phyloP scores from a whole-genome alignment of 495 filamentous ascomycete genomes.

The Hypoxylon trugodes region DNA sequence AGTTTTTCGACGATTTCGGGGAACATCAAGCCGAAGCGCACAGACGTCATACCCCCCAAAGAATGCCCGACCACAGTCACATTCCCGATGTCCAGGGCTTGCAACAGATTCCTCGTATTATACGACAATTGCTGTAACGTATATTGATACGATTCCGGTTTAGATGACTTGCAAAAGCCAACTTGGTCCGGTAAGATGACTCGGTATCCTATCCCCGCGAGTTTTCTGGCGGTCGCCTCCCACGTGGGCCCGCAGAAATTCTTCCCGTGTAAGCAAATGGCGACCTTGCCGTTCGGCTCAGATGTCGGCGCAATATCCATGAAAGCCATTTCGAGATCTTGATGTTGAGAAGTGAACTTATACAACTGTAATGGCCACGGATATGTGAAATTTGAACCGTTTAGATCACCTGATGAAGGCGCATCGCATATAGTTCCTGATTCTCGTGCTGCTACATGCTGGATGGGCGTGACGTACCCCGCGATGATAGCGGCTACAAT shows the following conservation, averaged over 20 bases:
- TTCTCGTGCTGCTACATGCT: slow-evolving; percentile 17
- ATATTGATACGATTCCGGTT: slow-evolving; percentile 55
- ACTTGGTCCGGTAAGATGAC: slow-evolving; percentile 57
- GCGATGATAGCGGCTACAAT: slow-evolving; percentile 16
- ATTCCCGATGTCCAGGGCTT: slow-evolving; percentile 40
- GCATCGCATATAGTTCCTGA: slow-evolving; percentile 37
- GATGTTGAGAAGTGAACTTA: slow-evolving; percentile 48
- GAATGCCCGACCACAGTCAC: slow-evolving; percentile 57
- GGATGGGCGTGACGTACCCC: slow-evolving; percentile 13
- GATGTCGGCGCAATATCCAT: slow-evolving; percentile 51
- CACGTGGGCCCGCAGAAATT: slow-evolving; percentile 59
- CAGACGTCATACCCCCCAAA: slow-evolving; percentile 56
- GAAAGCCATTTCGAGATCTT: slow-evolving; percentile 54
- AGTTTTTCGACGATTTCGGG: slow-evolving; percentile 42
- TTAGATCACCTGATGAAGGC: slow-evolving; percentile 44
- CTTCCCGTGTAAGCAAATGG: slow-evolving; percentile 55
- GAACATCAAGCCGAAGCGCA: slow-evolving; percentile 55
- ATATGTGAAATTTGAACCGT: slow-evolving; percentile 56
- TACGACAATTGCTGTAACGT: slow-evolving; percentile 51
- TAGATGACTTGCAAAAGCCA: slow-evolving; percentile 60
- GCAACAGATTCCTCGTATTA: slow-evolving; percentile 51
- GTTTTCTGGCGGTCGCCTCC: slow-evolving; percentile 45
- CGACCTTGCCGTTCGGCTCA: slow-evolving; percentile 40
- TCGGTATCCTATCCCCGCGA: slow-evolving; percentile 49
- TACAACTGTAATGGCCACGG: slow-evolving; percentile 52